Evolutionary conservation across 2,329 filamentous ascomycete species (phyloP), one percentile per base, ranked within the genome.

Genomic region (Diaporthe vaccinii): DNA sequence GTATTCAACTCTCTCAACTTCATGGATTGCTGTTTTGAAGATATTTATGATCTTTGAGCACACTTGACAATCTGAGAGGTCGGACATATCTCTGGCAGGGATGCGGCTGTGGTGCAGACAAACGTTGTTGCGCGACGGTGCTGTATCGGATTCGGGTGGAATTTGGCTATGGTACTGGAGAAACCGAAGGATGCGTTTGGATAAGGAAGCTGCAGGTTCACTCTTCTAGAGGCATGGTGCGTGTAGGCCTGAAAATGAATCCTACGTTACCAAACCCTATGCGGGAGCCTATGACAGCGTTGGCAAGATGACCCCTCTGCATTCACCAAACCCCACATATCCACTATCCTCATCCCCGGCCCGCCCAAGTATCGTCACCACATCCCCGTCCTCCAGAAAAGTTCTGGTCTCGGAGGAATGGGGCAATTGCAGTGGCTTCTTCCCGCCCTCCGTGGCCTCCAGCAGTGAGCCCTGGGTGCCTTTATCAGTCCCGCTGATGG

Each of bases 391-490:
- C n/a, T 73, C 55, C 28, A 73, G 25, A 25, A 73, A 73, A 3
- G 25, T 14, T 20, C 70, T 46, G 4, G 31, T 53, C 57, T 73
- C 70, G 31, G 55, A 58, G 15, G 59, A 62, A 5, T 36, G 25
- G 10, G 70, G 57, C 1, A 73, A 25, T 25, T 65, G 44, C 28
- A 73, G 3, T 8, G 70, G 70, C 14, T 25, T 53, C 41, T 73
- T 73, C 8, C 70, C 70, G 8, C 70, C 70, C 44, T 73, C 58
- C 1, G 57, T 73, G 12, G 70, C 70, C 55, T 73, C 70, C 5
- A 73, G 70, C 6, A 73, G 31, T 20, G 70, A 73, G 22, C 70
- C 70, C 58, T 73, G 70, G 3, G 70, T 65, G 20, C 70, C 70
- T 2, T 61, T 65, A 22, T 73, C 58, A 3, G 70, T 46, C 1